These are phyloP conservation scores for Xylaria castorea DNA, from an alignment of 495 filamentous ascomycete genomes.

Conservation along the genomic window DNA sequence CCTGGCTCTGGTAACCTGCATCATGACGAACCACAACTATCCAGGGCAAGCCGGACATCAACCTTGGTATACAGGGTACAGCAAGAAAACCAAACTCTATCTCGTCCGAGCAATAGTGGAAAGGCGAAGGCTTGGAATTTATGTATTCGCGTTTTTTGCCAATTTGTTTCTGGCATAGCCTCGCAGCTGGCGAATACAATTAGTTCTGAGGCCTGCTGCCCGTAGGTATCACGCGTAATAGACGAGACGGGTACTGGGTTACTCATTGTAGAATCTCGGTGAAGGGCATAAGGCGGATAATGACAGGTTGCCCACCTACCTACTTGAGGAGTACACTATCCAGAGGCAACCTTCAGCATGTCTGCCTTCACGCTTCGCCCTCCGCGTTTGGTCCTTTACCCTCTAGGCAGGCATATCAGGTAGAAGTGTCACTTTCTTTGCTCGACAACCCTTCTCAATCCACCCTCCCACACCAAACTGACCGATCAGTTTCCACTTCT, in stretches of 20 bases:
- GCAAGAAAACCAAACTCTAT: neutral
- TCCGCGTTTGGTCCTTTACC: neutral
- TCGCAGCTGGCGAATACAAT: neutral
- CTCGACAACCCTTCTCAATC: constrained; percentile 11
- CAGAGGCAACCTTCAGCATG: neutral
- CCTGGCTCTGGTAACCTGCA: too few relatives aligned
- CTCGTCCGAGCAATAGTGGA: neutral
- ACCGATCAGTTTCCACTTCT: constrained; percentile 26
- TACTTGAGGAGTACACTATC: neutral
- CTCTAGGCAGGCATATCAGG: neutral
- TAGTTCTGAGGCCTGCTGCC: neutral
- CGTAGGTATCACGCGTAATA: constrained; percentile 14
- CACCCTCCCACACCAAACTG: constrained; percentile 26
- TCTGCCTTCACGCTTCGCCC: constrained; percentile 10
- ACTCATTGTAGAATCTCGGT: constrained; percentile 30
- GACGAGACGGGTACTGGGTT: constrained; percentile 5
- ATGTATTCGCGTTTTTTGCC: neutral
- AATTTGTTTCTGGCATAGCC: constrained; percentile 4
- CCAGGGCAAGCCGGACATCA: neutral
- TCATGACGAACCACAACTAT: too few relatives aligned
- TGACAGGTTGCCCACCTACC: constrained; percentile 17
- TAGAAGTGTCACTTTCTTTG: constrained; percentile 8
- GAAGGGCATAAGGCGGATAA: constrained; percentile 19
- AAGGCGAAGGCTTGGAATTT: neutral
- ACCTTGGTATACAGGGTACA: neutral